Conservation (phyloP, 371 early-diverging fungal genomes). For the Mucor plumbeus region DNA sequence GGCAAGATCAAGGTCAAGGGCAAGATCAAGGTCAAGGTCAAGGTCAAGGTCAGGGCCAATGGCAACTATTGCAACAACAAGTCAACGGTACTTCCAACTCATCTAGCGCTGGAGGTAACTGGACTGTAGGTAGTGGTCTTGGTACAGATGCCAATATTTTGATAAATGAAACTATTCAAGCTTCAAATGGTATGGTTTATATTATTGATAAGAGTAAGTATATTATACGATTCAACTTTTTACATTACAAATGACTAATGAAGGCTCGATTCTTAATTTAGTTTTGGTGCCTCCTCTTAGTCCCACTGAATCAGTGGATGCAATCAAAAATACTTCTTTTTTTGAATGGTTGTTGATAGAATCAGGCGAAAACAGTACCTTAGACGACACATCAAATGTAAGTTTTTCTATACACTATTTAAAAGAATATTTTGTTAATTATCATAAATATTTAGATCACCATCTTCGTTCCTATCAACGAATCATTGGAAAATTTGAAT, state of each 20-base stretch:
- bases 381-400: constrained; percentile 12
- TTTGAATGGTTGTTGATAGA: constrained; percentile 14
- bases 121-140: constrained; percentile 22
- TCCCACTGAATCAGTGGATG: constrained; percentile 21
- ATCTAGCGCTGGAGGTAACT: background rate
- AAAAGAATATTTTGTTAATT: no score
- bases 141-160: constrained; percentile 34
- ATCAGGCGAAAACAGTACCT: constrained; percentile 5
- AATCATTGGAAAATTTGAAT: constrained; percentile 25
- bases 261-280: constrained; percentile 7
- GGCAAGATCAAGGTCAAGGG: constrained; percentile 6
- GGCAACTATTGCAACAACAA: constrained; percentile 1
- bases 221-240: background rate
- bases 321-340: constrained; percentile 16
- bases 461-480: constrained; percentile 38
- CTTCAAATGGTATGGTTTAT: constrained; percentile 45
- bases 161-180: constrained; percentile 26
- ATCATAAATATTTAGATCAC: constrained; percentile 29
- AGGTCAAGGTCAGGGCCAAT: background rate
- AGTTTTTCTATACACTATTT: background rate
- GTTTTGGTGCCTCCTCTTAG: constrained; percentile 40
- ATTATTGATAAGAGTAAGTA: constrained; percentile 41
- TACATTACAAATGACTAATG: background rate
- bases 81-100: background rate
- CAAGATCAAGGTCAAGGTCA: constrained; percentile 5